Base-by-base conservation (phyloP, 495 filamentous ascomycete species). In the Immersiella caudata region DNA sequence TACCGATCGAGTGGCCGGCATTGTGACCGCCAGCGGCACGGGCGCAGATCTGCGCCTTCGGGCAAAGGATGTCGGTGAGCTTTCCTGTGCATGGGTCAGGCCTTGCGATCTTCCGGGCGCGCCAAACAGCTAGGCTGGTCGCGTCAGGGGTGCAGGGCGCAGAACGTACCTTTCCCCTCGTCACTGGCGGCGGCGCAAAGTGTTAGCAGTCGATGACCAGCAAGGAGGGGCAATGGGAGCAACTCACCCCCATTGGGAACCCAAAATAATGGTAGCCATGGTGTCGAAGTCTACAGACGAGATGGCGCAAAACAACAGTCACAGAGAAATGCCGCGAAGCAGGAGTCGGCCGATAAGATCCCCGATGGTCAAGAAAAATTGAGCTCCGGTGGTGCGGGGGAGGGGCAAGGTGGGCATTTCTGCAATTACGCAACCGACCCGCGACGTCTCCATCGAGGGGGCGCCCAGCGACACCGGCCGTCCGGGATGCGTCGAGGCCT, bases 141-240 rank as follows among this genome's bases (percentile, higher is more conserved):
- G 36, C 36, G 46, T 29, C 21, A 29, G 24, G 36, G 40, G 14
- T 51, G 50, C 18, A 54, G 18, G 50, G 24, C 52, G 52, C 52
- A 26, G 6, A 26, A 55, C 52, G 55, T 92, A 66, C 90, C 90
- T 81, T 92, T 90, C 63, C 87, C 90, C 82, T 92, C 90, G 80
- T 91, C 90, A 70, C 89, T 90, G 21, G 16, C 79, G 81, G 16
- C 29, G 16, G 6, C 40, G 35, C 22, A 36, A 61, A 63, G 62
- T 12, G 40, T 60, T 25, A 40, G 60, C 46, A 62, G 58, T 70
- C 67, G 58, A 62, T 61, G 33, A 52, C 29, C 26, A 40, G 27
- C 26, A 66, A 22, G 54, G 51, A 36, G 25, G 49, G 40, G 46
- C 59, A 69, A 68, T 69, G 56, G 49, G 50, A 57, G 46, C 35